Evolutionary conservation across 2,329 filamentous ascomycete genomes (phyloP).

Genomic region (Aspergillus sp.): DNA sequence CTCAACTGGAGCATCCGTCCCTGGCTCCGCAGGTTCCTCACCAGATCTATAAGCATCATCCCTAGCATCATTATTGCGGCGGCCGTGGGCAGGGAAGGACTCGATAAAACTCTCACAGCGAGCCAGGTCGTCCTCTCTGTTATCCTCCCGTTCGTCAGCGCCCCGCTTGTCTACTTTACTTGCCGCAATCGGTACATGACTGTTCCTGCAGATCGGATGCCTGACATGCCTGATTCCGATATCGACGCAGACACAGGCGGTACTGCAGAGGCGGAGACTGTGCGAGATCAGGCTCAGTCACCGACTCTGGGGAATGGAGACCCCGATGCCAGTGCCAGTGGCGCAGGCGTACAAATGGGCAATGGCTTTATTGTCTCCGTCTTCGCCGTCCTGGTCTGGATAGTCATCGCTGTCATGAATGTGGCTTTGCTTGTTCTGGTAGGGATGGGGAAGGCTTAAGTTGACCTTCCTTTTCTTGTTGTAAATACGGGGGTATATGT

Average conservation of each 20-base stretch:
- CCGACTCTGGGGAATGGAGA: background rate
- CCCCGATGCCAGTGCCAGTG: conserved; percentile 24
- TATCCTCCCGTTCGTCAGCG: conserved; percentile 78
- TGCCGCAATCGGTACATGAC: conserved; percentile 79
- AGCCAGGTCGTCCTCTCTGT: conserved; percentile 77
- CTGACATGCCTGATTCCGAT: conserved; percentile 27
- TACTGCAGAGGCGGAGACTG: background rate
- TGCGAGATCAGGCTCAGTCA: background rate
- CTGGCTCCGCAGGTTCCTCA: conserved; percentile 76
- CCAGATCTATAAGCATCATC: conserved; percentile 75
- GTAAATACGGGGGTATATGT: background rate
- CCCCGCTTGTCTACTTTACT: conserved; percentile 83
- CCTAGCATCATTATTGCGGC: conserved; percentile 82
- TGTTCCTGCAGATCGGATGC: conserved; percentile 52
- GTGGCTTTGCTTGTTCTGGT: conserved; percentile 70
- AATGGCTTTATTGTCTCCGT: conserved; percentile 67
- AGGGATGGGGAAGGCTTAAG: conserved; percentile 53
- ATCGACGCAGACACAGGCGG: background rate
- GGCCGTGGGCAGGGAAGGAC: conserved; percentile 68
- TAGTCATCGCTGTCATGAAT: conserved; percentile 75
- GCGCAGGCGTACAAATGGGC: conserved; percentile 60
- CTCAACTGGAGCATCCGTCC: conserved; percentile 72
- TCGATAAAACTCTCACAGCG: conserved; percentile 71
- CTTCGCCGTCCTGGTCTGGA: conserved; percentile 66
- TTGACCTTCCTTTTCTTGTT: background rate